These are phyloP conservation scores for Silene vulgaris DNA, from an alignment of 179 eudicot genomes.

Conservation along the genomic window DNA sequence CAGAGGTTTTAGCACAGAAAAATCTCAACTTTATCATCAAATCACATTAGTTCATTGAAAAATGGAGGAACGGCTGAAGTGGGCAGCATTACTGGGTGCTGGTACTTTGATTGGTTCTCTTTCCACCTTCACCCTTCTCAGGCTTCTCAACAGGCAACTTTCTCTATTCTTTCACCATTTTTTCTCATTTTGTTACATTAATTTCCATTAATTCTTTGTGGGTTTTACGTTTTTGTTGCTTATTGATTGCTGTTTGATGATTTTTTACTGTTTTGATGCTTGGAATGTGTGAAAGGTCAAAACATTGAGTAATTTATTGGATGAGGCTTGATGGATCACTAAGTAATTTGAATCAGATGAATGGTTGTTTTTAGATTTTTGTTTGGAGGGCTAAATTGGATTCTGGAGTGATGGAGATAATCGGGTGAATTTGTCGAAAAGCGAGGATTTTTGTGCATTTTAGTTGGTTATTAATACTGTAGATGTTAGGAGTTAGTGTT, in stretches of 20 bases:
- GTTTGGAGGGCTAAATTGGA: background rate
- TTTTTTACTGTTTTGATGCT: conserved; percentile 1
- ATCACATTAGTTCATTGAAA: too few relatives aligned
- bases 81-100: conserved; percentile 53
- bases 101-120: conserved; percentile 80
- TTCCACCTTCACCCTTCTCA: conserved; percentile 63
- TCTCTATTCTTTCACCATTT: background rate
- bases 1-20: too few relatives aligned
- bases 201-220: background rate
- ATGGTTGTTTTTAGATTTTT: background rate
- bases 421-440: background rate
- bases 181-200: background rate
- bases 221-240: background rate
- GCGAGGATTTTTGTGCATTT: background rate
- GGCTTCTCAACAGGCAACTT: conserved; percentile 53
- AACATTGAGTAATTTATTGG: background rate
- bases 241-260: background rate
- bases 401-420: background rate
- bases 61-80: conserved; percentile 65
- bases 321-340: conserved; percentile 5
- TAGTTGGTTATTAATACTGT: background rate
- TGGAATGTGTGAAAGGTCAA: background rate
- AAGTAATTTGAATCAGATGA: conserved; percentile 1
- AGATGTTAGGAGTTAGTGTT: background rate
- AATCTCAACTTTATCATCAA: too few relatives aligned